These are phyloP conservation scores for Hypoxylon rubiginosum DNA, from an alignment of 2,329 filamentous ascomycete species.

Conservation along the genomic window DNA sequence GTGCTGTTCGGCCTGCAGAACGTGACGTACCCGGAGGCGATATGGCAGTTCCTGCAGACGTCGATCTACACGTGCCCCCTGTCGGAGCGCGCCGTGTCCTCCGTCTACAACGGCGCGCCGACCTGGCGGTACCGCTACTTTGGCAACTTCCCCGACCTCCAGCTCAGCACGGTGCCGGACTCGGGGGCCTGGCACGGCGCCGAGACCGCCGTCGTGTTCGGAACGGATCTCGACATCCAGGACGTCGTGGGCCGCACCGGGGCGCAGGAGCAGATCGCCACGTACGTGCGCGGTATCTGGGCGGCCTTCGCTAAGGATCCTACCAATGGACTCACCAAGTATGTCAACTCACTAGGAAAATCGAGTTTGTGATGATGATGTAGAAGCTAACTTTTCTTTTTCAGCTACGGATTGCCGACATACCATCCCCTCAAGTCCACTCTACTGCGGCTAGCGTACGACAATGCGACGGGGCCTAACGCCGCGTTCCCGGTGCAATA, in stretches of 20 bases:
- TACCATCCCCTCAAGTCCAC: slow-evolving; percentile 5
- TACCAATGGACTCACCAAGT: slow-evolving; percentile 6
- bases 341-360: background rate
- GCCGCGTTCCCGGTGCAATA: background rate
- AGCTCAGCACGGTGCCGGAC: slow-evolving; percentile 9
- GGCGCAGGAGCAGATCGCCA: slow-evolving; percentile 5
- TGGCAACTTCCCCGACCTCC: slow-evolving; percentile 15
- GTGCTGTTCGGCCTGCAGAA: background rate
- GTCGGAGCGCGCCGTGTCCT: slow-evolving; percentile 5
- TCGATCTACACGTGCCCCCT: slow-evolving; percentile 1
- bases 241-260: slow-evolving; percentile 1
- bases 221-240: slow-evolving; percentile 9
- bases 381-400: slow-evolving; percentile 3
- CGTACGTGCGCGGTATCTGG: slow-evolving; percentile 7
- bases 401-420: slow-evolving; percentile 3
- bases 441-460: slow-evolving; percentile 1
- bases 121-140: slow-evolving; percentile 20
- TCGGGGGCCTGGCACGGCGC: slow-evolving; percentile 9
- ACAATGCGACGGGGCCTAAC: slow-evolving; percentile 7
- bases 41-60: slow-evolving; percentile 3
- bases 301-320: slow-evolving; percentile 11
- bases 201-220: slow-evolving; percentile 3
- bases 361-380: slow-evolving; percentile 4
- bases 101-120: slow-evolving; percentile 1
- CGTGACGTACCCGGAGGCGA: slow-evolving; percentile 3